Evolutionary conservation across 306 rosid genomes (phyloP), one percentile per base, ranked within the genome.

Genomic region (Ceratonia siliqua): DNA sequence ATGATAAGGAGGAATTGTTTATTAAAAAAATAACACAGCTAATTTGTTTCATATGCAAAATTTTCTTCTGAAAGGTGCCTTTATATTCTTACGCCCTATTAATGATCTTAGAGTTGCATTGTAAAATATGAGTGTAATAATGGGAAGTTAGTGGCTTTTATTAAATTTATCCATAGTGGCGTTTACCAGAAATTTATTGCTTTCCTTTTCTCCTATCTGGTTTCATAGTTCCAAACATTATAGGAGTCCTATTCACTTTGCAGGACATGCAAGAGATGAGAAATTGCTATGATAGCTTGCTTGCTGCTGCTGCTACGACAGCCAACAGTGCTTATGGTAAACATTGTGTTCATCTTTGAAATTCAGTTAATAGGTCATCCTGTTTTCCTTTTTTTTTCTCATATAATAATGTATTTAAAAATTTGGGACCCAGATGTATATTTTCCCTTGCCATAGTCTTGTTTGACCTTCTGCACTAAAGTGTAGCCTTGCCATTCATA

Each of bases 181-280:
- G 43, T 59, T 59, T n/a, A 11, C 66, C 8, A 7, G 25, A 36
- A 59, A 12, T 59, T 59, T 59, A 6, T 36, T 33, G 1, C 25
- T 17, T 59, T n/a, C 21, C 25, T 59, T 61, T 48, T 22, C 32
- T 72, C 61, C 43, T 39, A 3, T 12, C 6, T 61, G 43, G 52
- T 39, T 73, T 67, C 12, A 35, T 28, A 3, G 3, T 65, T 79
- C 25, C 49, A 10, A 61, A 35, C 38, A 41, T 72, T 58, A 45
- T 13, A 70, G 56, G 7, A 71, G 64, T 25, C 17, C n/a, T 52
- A 28, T 39, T 30, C 2, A 5, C 70, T 80, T 73, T n/a, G 56
- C 87, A 92, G 97, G 96, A 85, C 74, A 89, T 92, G 97, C 92
- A 83, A 73, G 92, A 85, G 18, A 92, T 92, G 90, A 83, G 91